Conservation (phyloP, 371 early-diverging fungal species). For the Apophysomyces trapeziformis region DNA sequence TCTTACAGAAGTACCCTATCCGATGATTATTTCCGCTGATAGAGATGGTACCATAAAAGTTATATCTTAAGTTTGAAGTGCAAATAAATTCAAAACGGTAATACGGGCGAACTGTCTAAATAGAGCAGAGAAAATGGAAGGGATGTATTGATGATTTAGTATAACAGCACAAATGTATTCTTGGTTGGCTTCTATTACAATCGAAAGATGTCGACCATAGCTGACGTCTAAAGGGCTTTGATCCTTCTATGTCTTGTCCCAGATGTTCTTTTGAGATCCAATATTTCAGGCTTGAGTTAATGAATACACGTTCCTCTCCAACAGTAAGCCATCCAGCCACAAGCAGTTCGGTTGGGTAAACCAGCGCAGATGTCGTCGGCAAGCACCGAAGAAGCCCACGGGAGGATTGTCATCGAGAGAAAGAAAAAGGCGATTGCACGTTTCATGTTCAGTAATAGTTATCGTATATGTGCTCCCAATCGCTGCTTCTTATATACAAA, state of each 20-base stretch:
- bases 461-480: no score
- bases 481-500: no score
- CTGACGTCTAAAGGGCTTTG: no score
- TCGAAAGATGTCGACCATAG: no score
- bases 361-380: not conserved
- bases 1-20: conserved; percentile 75
- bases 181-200: not conserved
- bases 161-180: not conserved
- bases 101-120: not conserved
- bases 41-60: conserved; percentile 85
- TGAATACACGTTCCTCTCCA: not conserved
- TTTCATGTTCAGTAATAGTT: no score
- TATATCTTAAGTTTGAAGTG: conserved; percentile 37
- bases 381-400: not conserved
- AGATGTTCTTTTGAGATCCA: no score
- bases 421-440: no score
- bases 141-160: not conserved
- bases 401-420: not conserved
- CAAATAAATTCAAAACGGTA: not conserved
- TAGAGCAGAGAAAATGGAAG: not conserved
- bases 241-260: no score
- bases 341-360: not conserved
- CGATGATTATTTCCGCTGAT: conserved; percentile 79
- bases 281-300: not conserved
- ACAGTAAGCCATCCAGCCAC: not conserved